A percentile compares a stretch with the other conserved stretches of the same genome.
These are phyloP conservation scores for Cercospora zeina DNA, from an alignment of 2,329 filamentous ascomycete genomes.

Conservation along the genomic window DNA sequence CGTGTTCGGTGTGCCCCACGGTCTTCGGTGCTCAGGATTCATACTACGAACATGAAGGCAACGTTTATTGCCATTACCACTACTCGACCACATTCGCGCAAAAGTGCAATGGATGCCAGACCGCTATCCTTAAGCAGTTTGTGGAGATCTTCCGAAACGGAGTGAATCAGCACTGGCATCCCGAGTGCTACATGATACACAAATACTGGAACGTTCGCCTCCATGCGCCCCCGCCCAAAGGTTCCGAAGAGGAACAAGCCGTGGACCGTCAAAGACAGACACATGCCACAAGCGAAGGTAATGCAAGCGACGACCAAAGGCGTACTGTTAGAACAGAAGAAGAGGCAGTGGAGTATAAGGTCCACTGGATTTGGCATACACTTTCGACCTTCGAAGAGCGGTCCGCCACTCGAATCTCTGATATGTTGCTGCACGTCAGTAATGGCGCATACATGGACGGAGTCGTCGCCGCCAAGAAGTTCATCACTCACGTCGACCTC, in stretches of 20 bases:
- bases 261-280: slow-evolving; percentile 30
- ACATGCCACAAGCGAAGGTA: slow-evolving; percentile 46
- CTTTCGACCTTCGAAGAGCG: slow-evolving; percentile 96
- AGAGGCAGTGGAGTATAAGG: slow-evolving; percentile 95
- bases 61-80: slow-evolving; percentile 97
- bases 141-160: slow-evolving; percentile 98
- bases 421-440: slow-evolving; percentile 98
- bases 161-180: slow-evolving; percentile 98
- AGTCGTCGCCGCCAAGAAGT: slow-evolving; percentile 89
- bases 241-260: slow-evolving; percentile 40
- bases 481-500: slow-evolving; percentile 94
- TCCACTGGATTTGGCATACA: slow-evolving; percentile 97
- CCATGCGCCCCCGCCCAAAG: slow-evolving; percentile 44
- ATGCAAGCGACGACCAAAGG: slow-evolving; percentile 67
- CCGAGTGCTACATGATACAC: slow-evolving; percentile 99
- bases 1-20: slow-evolving; percentile 92
- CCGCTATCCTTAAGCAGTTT: slow-evolving; percentile 96
- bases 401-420: slow-evolving; percentile 95
- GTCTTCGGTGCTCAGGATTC: slow-evolving; percentile 98
- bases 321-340: slow-evolving; percentile 79
- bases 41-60: slow-evolving; percentile 96
- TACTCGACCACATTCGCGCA: slow-evolving; percentile 98
- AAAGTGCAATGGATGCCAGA: slow-evolving; percentile 93
- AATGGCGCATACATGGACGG: slow-evolving; percentile 96
- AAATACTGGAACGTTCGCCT: slow-evolving; percentile 99